Base-by-base conservation (phyloP, 2,329 filamentous ascomycete species). In the Hypoxylon sp. region DNA sequence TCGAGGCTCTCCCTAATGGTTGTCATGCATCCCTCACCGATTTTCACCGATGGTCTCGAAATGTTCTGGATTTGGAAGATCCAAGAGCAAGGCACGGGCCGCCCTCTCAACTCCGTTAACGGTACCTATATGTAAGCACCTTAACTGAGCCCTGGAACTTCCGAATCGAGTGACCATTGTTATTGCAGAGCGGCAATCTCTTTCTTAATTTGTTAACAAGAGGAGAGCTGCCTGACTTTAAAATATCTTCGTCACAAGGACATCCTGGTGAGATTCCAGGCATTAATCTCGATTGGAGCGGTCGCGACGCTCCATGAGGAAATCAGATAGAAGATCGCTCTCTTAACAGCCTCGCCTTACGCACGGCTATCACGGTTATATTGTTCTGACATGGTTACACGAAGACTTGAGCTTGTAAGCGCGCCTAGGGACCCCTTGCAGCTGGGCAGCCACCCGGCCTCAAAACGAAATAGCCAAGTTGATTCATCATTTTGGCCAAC, bases 121-220 rank as follows among this genome's bases (percentile, higher is more conserved):
- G 53, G 39, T 25, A n/a, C n/a, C n/a, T n/a, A n/a, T n/a, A 56
- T n/a, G 63, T 67, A 61, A 67, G 64, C 63, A 67, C 67, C 45
- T 62, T 69, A 69, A 64, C 64, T 52, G 37, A 30, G 67, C 41
- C 62, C 29, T 67, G 16, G 30, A 23, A 39, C 23, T 11, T 34
- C 46, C 5, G 12, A 23, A 34, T 12, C 32, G 11, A 50, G 23
- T 25, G 14, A 61, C 34, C 5, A 19, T 51, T 50, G 32, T 8
- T 60, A 30, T 32, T 25, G 29, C 41, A 47, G 30, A 16, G 21
- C 34, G 19, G 9, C 21, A 32, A n/a, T 29, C 37, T 16, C 46
- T 57, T 47, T 58, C 27, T 39, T 27, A 5, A 51, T 23, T 29
- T 43, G 27, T 47, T 48, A 21, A 41, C 37, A 25, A 21, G 16